Base-by-base conservation (phyloP, 768 basidiomycete species). In the Chalciporus pseudorubinellus region DNA sequence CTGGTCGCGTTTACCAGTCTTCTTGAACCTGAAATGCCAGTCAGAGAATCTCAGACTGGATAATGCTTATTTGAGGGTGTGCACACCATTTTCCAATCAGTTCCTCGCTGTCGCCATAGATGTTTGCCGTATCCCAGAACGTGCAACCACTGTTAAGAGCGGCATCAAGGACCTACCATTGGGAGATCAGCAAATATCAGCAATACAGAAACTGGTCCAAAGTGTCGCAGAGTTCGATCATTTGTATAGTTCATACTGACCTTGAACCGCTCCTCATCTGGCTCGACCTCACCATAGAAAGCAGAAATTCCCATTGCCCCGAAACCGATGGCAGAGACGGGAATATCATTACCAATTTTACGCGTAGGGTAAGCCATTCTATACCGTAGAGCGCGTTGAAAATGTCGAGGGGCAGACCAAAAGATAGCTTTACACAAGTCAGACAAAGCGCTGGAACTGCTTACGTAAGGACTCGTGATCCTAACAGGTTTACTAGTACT, bases 211-310 rank as follows among this genome's bases (percentile, higher is more conserved):
- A 26, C 26, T n/a, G n/a, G 39, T 13, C 1, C 1, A 9, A 50
- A 29, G 24, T 16, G 13, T 11, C 11, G 16, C 14, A 24, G n/a
- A 10, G 13, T 13, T 3, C 14, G 9, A 18, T 12, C 20, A 13
- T 19, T 3, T 13, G 14, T 0, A 2, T 11, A 24, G 6, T 38
- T 1, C 2, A 46, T 12, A 42, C 56, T 5, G 0, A 82, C 82
- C 76, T 80, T 78, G 58, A 86, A 75, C 2, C 82, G 72, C 46
- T 84, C 81, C 55, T 85, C 81, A 51, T 87, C 83, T 4, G 72
- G 52, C 13, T 68, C 68, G 0, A 63, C 59, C 2, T 61, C 50
- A n/a, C 83, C 82, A 50, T 82, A 83, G 39, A 61, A 70, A 1
- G 67, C 71, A 13, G 77, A 76, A 11, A 84, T 59, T 6, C 80